Conservation (phyloP, 164 flowering plant genomes). For the Cinnamomum chago region DNA sequence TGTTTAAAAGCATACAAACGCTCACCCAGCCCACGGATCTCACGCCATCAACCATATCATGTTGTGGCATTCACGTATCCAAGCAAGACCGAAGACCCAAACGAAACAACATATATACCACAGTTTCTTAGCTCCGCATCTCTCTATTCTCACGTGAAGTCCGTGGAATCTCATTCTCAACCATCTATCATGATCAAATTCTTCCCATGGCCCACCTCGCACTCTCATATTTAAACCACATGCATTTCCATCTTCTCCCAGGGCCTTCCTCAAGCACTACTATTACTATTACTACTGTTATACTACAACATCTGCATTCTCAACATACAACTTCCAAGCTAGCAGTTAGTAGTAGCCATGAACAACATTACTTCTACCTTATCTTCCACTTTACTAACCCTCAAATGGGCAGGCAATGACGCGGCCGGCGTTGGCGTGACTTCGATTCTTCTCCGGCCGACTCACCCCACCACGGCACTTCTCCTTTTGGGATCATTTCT, state of each 20-base stretch:
- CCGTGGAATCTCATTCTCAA: neutral
- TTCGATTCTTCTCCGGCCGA: constrained; percentile 6
- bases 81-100: neutral
- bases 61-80: neutral
- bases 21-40: constrained; percentile 1
- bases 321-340: neutral
- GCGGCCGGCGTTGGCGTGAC: neutral
- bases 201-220: neutral
- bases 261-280: too few relatives aligned
- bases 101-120: neutral
- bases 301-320: neutral
- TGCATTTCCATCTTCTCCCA: too few relatives aligned
- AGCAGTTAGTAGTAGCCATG: constrained; percentile 1
- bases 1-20: too few relatives aligned
- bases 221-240: too few relatives aligned
- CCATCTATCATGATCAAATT: neutral
- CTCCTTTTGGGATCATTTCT: neutral
- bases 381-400: neutral
- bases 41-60: neutral
- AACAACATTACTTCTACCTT: constrained; percentile 1
- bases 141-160: constrained; percentile 9
- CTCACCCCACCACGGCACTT: constrained; percentile 1
- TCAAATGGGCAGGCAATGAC: neutral
- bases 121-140: too few relatives aligned
- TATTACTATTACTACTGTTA: too few relatives aligned